These are phyloP conservation scores for Phytophthora aleatoria DNA, from an alignment of 352 stramenopile genomes.

Conservation along the genomic window DNA sequence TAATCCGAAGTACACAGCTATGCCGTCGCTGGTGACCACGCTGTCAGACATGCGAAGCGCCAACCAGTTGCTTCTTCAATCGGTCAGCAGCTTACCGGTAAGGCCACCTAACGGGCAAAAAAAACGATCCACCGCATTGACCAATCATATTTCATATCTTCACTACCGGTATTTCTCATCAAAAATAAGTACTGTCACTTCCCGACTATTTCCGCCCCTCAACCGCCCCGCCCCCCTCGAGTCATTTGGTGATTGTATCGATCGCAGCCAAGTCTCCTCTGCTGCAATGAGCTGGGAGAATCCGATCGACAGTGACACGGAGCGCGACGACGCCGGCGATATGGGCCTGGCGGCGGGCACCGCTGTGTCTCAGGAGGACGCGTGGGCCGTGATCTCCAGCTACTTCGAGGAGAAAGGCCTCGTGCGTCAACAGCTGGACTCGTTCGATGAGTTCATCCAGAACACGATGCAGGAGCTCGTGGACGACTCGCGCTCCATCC, in stretches of 20 bases:
- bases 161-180: not conserved
- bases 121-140: not conserved
- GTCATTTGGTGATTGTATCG: constrained; percentile 37
- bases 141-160: not conserved
- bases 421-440: constrained; percentile 99
- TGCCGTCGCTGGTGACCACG: constrained; percentile 6
- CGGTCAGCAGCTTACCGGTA: too few species aligned
- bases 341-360: constrained; percentile 63
- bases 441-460: constrained; percentile 99
- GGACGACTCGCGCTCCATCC: constrained; percentile 96
- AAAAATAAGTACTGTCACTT: not conserved
- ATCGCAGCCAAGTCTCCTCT: constrained; percentile 3
- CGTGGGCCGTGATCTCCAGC: constrained; percentile 98
- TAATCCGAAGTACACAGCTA: not conserved
- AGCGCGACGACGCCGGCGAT: constrained; percentile 47
- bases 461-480: constrained; percentile 99
- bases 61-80: too few species aligned
- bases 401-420: constrained; percentile 99
- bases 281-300: constrained; percentile 72
- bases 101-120: not conserved
- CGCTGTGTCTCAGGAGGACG: constrained; percentile 97
- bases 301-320: constrained; percentile 62
- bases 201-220: not conserved
- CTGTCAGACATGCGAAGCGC: constrained; percentile 6
- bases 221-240: constrained; percentile 12